These are phyloP conservation scores for Ceraceosorus bombacis DNA, from an alignment of 1,284 basidiomycete species.

Conservation along the genomic window DNA sequence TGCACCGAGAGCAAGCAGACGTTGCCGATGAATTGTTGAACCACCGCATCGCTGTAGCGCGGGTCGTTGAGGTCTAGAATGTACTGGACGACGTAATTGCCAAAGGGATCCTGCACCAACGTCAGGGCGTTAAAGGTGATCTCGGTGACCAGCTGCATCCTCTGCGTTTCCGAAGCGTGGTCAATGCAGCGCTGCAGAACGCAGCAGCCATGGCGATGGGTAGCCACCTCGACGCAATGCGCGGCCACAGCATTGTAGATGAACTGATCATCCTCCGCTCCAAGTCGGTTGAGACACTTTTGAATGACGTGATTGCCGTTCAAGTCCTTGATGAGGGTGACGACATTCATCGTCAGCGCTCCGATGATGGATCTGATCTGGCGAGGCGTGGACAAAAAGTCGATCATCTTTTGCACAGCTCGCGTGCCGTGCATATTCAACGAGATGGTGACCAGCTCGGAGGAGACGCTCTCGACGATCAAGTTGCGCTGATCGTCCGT, in stretches of 20 bases:
- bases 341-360: slow-evolving; percentile 92
- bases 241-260: slow-evolving; percentile 99
- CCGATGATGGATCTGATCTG: slow-evolving; percentile 97
- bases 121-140: slow-evolving; percentile 98
- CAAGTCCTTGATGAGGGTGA: slow-evolving; percentile 98
- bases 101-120: slow-evolving; percentile 96
- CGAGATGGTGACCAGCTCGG: slow-evolving; percentile 94
- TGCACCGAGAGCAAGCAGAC: slow-evolving; percentile 96
- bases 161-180: slow-evolving; percentile 90
- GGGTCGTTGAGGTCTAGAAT: slow-evolving; percentile 97
- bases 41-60: slow-evolving; percentile 92
- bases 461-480: slow-evolving; percentile 93
- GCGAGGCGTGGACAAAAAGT: slow-evolving; percentile 62
- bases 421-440: slow-evolving; percentile 99
- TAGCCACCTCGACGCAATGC: slow-evolving; percentile 98
- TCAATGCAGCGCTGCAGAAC: slow-evolving; percentile 98
- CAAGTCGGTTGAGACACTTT: slow-evolving; percentile 96
- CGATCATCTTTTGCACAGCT: slow-evolving; percentile 99
- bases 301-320: slow-evolving; percentile 99
- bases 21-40: slow-evolving; percentile 94
- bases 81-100: slow-evolving; percentile 93
- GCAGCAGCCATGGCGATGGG: slow-evolving; percentile 97
- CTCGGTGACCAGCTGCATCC: slow-evolving; percentile 93
- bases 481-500: slow-evolving; percentile 96
- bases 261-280: slow-evolving; percentile 98